Conservation (phyloP, 257 asterid genomes). For the Solanum tacnaense region DNA sequence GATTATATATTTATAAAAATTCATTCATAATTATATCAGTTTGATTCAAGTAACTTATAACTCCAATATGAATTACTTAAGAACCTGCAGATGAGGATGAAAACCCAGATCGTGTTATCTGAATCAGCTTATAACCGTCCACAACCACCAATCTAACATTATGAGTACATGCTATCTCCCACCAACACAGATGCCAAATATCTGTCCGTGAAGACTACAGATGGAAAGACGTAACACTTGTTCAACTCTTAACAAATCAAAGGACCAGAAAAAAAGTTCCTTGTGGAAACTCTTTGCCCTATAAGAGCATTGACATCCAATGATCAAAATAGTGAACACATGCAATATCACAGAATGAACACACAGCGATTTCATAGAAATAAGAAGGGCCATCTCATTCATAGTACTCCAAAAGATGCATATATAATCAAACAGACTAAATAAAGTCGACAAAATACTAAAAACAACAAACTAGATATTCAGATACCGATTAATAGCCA, state of each 20-base stretch:
- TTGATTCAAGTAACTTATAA: too few species aligned
- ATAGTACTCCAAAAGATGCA: neutral
- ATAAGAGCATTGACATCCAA: neutral
- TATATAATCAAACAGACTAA: neutral
- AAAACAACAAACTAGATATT: neutral
- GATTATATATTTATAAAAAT: too few species aligned
- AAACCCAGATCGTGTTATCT: neutral
- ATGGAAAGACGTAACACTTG: neutral
- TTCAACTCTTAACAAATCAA: neutral
- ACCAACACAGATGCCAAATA: neutral
- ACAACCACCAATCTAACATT: neutral
- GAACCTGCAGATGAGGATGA: too few species aligned
- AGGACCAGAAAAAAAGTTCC: neutral
- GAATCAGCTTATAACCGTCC: neutral
- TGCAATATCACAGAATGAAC: neutral
- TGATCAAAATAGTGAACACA: neutral
- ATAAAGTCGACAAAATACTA: neutral
- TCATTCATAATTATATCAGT: too few species aligned
- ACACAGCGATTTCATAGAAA: neutral
- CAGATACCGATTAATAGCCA: neutral
- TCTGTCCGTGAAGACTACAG: fast-evolving
- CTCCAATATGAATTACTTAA: too few species aligned
- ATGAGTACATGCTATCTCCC: too few species aligned
- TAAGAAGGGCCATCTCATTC: neutral
- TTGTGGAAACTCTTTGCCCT: neutral